phyloP scores from a whole-genome alignment of 768 basidiomycete genomes.

The Trametes gibbosa region DNA sequence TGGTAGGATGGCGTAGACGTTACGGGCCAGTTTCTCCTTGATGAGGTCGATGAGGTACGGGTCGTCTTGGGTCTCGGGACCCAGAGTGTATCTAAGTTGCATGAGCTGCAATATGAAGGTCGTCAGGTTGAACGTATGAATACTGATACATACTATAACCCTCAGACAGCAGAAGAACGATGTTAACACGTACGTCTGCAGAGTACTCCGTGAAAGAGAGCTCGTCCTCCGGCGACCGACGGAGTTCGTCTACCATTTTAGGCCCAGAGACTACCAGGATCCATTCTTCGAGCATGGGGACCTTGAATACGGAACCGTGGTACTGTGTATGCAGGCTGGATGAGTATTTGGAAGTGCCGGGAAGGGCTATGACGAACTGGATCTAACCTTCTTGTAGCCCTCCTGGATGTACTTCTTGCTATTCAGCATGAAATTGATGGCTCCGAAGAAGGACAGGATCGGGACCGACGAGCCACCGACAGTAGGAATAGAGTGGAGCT shows the following conservation, averaged over 20 bases:
- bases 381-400: slow-evolving; percentile 34
- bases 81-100: slow-evolving; percentile 33
- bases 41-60: slow-evolving; percentile 25
- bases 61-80: slow-evolving; percentile 17
- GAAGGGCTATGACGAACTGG: neutral
- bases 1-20: slow-evolving; percentile 19
- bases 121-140: no score
- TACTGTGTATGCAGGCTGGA: slow-evolving; percentile 10
- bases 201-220: slow-evolving; percentile 41
- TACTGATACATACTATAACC: no score
- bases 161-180: neutral
- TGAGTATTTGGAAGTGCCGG: neutral
- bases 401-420: slow-evolving; percentile 34
- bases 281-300: slow-evolving; percentile 45
- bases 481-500: slow-evolving; percentile 30
- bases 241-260: slow-evolving; percentile 47
- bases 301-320: slow-evolving; percentile 37
- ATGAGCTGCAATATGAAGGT: slow-evolving; percentile 23
- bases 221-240: slow-evolving; percentile 44
- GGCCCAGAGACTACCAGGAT: slow-evolving; percentile 41
- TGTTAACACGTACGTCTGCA: slow-evolving; percentile 34
- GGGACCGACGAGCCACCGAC: slow-evolving; percentile 34
- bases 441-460: slow-evolving; percentile 34
- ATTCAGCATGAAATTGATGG: slow-evolving; percentile 29
- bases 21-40: slow-evolving; percentile 27